Conservation (phyloP, 768 basidiomycete species). For the Saitozyma podzolica region DNA sequence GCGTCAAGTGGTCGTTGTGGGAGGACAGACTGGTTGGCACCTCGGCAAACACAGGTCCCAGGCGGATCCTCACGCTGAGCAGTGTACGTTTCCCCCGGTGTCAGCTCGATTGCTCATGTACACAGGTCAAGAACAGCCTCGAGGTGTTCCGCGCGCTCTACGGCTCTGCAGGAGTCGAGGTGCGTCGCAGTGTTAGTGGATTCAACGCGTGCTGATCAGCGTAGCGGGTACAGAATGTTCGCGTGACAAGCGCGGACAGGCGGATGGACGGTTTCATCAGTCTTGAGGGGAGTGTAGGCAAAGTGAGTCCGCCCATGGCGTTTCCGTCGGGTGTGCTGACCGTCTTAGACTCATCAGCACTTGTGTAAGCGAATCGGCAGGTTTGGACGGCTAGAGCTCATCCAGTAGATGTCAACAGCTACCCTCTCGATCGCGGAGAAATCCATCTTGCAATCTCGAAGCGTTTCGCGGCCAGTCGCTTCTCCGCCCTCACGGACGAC, state of each 20-base stretch:
- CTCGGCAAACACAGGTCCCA: conserved; percentile 12
- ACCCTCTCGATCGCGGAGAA: conserved; percentile 29
- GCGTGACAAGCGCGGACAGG: conserved; percentile 58
- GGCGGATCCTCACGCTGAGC: conserved; percentile 61
- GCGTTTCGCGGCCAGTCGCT: conserved; percentile 21
- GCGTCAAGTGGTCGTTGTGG: conserved; percentile 69
- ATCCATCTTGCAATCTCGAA: conserved; percentile 28
- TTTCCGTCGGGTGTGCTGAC: conserved; percentile 23
- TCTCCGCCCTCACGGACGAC: conserved; percentile 22
- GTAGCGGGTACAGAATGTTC: conserved; percentile 65
- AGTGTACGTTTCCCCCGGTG: conserved; percentile 58
- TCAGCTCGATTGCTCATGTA: not conserved
- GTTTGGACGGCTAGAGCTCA: too few species aligned
- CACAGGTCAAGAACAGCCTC: conserved; percentile 66
- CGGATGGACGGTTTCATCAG: conserved; percentile 80
- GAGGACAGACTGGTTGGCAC: conserved; percentile 22
- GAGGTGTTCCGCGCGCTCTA: conserved; percentile 71
- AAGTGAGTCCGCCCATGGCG: conserved; percentile 56
- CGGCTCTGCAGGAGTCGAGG: conserved; percentile 71
- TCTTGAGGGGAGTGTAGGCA: conserved; percentile 70
- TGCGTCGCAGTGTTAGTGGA: conserved; percentile 45
- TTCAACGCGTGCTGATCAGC: conserved; percentile 10
- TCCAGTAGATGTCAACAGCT: conserved; percentile 31
- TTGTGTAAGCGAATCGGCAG: conserved; percentile 60
- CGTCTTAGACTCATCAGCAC: conserved; percentile 73